These are phyloP conservation scores for Coccomyxa subellipsoidea DNA, from an alignment of 163 green algal species.

Conservation along the genomic window DNA sequence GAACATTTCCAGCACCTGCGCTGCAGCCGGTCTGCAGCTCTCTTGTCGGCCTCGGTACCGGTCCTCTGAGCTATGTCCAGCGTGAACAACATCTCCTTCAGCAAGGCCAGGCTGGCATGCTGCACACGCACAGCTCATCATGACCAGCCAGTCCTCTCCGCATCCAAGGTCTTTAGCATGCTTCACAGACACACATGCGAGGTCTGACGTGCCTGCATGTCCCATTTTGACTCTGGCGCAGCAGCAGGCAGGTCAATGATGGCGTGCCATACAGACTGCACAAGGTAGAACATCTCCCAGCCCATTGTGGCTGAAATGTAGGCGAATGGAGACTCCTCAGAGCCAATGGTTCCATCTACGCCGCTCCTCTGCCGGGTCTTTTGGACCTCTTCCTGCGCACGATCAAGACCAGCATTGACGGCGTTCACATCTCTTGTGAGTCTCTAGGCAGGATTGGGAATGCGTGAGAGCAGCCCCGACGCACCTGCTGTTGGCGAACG, in stretches of 20 bases:
- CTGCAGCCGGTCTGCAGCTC: slow-evolving; percentile 73
- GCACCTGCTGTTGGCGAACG: slow-evolving; percentile 57
- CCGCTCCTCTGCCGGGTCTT: background rate
- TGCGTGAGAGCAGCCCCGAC: background rate
- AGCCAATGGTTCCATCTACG: background rate
- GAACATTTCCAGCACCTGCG: slow-evolving; percentile 30
- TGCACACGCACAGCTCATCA: slow-evolving; percentile 24
- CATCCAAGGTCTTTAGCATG: background rate
- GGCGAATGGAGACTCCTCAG: slow-evolving; percentile 61
- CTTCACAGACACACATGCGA: background rate
- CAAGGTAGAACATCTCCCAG: slow-evolving; percentile 71
- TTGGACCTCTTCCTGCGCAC: background rate
- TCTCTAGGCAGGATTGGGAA: background rate
- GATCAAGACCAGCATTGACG: background rate
- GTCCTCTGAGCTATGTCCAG: slow-evolving; percentile 55
- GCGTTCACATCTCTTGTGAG: background rate
- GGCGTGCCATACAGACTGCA: slow-evolving; percentile 37
- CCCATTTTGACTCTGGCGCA: slow-evolving; percentile 58
- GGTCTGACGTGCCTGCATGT: slow-evolving; percentile 51
- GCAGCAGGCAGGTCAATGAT: slow-evolving; percentile 37
- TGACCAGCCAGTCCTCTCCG: background rate
- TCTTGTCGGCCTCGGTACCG: slow-evolving; percentile 48
- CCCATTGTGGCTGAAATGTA: slow-evolving; percentile 70
- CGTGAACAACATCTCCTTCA: slow-evolving; percentile 73
- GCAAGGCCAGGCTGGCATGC: slow-evolving; percentile 54